These are phyloP conservation scores for Phoma herbarum DNA, from an alignment of 2,329 filamentous ascomycete genomes.

Conservation along the genomic window DNA sequence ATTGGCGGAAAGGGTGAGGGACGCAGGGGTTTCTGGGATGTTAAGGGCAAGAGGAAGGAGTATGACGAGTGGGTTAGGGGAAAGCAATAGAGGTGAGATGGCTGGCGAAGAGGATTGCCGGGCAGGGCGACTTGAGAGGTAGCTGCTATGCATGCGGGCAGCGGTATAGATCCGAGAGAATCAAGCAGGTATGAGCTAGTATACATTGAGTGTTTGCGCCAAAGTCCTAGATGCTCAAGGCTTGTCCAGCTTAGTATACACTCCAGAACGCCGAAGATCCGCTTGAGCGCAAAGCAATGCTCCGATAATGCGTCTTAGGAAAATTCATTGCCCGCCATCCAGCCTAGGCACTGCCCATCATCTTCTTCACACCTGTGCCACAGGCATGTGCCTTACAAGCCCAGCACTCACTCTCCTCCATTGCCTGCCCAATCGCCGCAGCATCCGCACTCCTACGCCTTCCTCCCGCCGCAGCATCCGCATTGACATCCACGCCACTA, in stretches of 20 bases:
- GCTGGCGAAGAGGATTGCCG: no score
- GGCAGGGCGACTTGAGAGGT: neutral
- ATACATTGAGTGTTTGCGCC: neutral
- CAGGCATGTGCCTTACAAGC: constrained; percentile 39
- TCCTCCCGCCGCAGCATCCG: constrained; percentile 22
- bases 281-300: constrained; percentile 17
- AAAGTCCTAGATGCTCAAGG: neutral
- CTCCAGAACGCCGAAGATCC: constrained; percentile 5
- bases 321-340: neutral
- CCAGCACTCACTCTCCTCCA: constrained; percentile 35
- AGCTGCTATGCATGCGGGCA: neutral
- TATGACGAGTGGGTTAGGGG: constrained; percentile 75
- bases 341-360: constrained; percentile 36
- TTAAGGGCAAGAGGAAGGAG: constrained; percentile 83
- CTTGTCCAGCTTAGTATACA: constrained; percentile 4
- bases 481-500: constrained; percentile 50
- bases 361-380: constrained; percentile 36
- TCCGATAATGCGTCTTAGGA: neutral
- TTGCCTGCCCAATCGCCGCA: constrained; percentile 31
- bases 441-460: constrained; percentile 37
- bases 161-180: neutral
- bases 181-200: constrained; percentile 3
- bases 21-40: constrained; percentile 85
- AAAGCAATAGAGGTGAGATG: constrained; percentile 29
- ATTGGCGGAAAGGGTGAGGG: constrained; percentile 70